phyloP scores from a whole-genome alignment of 2,329 filamentous ascomycete species.

The Metarhizium humberi region DNA sequence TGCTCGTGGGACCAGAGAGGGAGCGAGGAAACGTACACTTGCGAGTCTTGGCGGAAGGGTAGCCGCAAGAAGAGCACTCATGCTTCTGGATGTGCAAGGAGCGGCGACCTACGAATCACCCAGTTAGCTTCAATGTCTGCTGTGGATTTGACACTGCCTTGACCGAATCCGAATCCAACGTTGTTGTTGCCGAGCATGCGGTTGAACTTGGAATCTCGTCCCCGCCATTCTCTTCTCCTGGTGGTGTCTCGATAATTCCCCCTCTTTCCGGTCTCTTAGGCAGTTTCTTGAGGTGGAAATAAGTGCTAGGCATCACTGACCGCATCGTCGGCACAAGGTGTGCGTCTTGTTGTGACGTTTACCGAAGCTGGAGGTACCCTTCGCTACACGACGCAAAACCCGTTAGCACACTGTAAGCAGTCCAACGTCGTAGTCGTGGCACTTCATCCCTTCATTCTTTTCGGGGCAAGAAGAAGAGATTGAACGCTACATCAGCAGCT shows the following conservation, averaged over 20 bases:
- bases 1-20: background rate
- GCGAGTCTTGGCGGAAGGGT: slow-evolving; percentile 92
- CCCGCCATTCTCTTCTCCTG: background rate
- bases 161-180: background rate
- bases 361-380: slow-evolving; percentile 50
- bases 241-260: slow-evolving; percentile 3
- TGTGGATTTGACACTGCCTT: too few species aligned
- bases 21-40: slow-evolving; percentile 70
- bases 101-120: slow-evolving; percentile 61
- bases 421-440: background rate
- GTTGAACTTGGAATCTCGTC: background rate
- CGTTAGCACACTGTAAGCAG: slow-evolving; percentile 13
- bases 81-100: slow-evolving; percentile 99
- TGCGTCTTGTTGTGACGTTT: slow-evolving; percentile 94
- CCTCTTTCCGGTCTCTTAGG: slow-evolving; percentile 8
- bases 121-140: slow-evolving; percentile 5
- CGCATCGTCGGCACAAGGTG: slow-evolving; percentile 96
- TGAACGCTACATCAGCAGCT: background rate
- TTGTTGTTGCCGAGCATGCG: background rate
- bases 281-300: background rate
- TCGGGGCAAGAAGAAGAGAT: background rate
- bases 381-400: slow-evolving; percentile 29
- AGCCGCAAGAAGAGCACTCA: slow-evolving; percentile 91
- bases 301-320: slow-evolving; percentile 46
- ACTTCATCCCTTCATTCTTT: background rate